Conservation (phyloP, 768 basidiomycete genomes). For the Leccinum truebloodii region DNA sequence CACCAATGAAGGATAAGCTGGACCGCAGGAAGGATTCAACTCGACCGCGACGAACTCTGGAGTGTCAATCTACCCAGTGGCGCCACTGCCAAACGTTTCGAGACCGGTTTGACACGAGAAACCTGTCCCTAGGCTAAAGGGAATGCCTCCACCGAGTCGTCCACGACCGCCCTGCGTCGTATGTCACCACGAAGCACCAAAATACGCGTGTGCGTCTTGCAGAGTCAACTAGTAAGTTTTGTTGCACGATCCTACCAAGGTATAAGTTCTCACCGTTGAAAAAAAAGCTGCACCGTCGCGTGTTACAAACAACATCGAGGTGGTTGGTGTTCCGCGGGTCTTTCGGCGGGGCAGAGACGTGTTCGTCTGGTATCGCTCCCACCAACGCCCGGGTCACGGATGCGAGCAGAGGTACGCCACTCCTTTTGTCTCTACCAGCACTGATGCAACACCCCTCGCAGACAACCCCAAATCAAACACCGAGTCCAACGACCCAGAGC, state of each 20-base stretch:
- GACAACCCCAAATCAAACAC: neutral
- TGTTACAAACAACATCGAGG: conserved; percentile 83
- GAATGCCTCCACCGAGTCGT: conserved; percentile 2
- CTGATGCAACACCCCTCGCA: no score
- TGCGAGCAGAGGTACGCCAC: neutral
- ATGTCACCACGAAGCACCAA: conserved; percentile 1
- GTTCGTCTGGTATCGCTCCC: neutral
- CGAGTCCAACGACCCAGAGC: neutral
- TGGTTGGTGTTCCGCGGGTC: conserved; percentile 21
- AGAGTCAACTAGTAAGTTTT: conserved; percentile 4
- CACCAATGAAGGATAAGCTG: no score
- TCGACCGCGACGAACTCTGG: no score
- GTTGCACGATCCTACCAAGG: no score
- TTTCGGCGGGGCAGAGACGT: conserved; percentile 1
- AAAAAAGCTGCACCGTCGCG: conserved; percentile 68
- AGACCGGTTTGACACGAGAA: no score
- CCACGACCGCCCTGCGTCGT: conserved; percentile 2
- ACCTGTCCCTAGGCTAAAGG: no score
- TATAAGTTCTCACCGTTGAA: no score
- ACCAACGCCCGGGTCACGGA: no score
- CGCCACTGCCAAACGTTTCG: no score
- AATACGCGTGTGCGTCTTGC: conserved; percentile 10
- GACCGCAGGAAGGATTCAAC: no score
- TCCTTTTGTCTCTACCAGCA: no score
- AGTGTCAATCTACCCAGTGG: no score